Base-by-base conservation (phyloP, 2,329 filamentous ascomycete genomes). In the Davidsoniella eucalypti region DNA sequence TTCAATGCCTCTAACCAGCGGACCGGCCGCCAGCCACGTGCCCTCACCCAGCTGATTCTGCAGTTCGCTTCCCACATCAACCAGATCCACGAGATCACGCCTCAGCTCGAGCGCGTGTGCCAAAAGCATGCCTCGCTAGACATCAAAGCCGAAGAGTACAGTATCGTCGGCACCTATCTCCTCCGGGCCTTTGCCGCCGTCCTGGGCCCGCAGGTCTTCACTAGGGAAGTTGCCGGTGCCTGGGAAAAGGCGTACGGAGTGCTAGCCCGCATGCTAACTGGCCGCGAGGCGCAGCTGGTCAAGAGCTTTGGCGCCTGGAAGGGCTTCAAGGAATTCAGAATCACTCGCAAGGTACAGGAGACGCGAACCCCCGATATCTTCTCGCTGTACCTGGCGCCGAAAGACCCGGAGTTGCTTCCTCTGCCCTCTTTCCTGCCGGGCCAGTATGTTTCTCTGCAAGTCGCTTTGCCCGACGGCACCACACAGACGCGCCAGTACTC, bases 81-180 rank as follows among this genome's bases (percentile, higher is more conserved):
- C 62, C 72, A 86, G 59, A 70, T 85, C 0, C 72, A 70, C 44
- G 73, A 68, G 17, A 69, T 87, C 4, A 61, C 61, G 10, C 69
- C 73, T 29, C 67, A 66, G 33, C 68, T 76, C 12, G 79, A 85
- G 62, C 74, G 80, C 58, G 87, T 90, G 56, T 80, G 79, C 52
- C 76, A 87, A 58, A 87, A 87, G 66, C 84, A 88, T 59, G 81
- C 72, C 21, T 82, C 76, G 1, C 70, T 88, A n/a, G 76, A 75
- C 59, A 74, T 88, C 58, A 66, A 69, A 55, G 71, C 83, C 0
- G 80, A 78, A 18, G 78, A 87, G 49, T 88, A 88, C 61, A 64
- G 69, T 48, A 72, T 86, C 29, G 83, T 88, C 2, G 84, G 80
- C 40, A 71, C 75, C 55, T 71, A 79, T 60, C 70, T 88, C 1